Base-by-base conservation (phyloP, 2,329 filamentous ascomycete species). In the Huntiella bhutanensis region DNA sequence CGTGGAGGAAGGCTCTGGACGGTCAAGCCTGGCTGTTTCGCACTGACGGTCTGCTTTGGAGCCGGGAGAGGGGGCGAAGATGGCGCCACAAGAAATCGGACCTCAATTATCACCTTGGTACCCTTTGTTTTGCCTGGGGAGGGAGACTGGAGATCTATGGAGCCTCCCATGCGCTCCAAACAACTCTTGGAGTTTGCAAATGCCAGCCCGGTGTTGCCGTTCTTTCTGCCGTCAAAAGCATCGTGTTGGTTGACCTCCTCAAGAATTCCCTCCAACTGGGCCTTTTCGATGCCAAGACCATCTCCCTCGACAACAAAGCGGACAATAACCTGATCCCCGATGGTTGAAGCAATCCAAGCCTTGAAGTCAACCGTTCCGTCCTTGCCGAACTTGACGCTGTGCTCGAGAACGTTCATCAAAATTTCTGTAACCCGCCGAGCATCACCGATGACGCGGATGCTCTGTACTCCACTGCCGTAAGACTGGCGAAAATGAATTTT, bases 351-450 rank as follows among this genome's bases (percentile, higher is more conserved):
- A 37, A 78, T 77, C 10, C 66, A 61, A 1, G 82, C 77, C 0
- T 70, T 71, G 52, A 88, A 73, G 41, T 70, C 75, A 16, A 85
- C 79, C 47, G 70, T 70, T 1, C 80, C 80, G 48, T 77, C 69
- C 12, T 70, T 74, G 0, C 79, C 83, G 55, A 84, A 84, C 53
- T 83, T 83, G 61, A 83, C 80, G 51, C 74, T 78, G 57, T 84
- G 83, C 2, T 80, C 85, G 15, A 87, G 64, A 1, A 88, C 64
- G 55, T 87, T 88, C 2, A 79, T 84, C 36, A 88, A 71, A 50
- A 93, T 87, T 55, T 93, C 86, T 41, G 86, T 74, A 22, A 93
- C 67, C 34, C 85, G 73, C 8, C 85, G 83, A 6, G 85, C 84
- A 55, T 94, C 86, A 10, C 87, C 86, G 55, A 93, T 77, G 3